These are phyloP conservation scores for Neurospora sp. DNA, from an alignment of 495 filamentous ascomycete genomes.

Conservation along the genomic window DNA sequence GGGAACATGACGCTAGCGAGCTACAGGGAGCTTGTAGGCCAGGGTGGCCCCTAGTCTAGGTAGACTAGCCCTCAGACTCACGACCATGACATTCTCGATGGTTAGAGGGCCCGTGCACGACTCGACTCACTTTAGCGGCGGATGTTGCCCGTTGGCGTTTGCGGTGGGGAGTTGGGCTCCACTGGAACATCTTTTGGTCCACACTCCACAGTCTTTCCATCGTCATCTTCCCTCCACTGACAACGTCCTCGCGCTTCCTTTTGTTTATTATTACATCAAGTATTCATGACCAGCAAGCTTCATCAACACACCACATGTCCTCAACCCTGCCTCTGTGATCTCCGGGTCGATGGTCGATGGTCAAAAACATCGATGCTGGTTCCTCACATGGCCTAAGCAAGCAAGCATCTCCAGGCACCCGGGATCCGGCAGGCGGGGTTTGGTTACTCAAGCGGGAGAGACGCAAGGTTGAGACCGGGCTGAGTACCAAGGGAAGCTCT, in stretches of 20 bases:
- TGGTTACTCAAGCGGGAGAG: background rate
- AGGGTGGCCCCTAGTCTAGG: background rate
- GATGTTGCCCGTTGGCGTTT: background rate
- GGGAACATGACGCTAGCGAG: background rate
- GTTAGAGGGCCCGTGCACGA: background rate
- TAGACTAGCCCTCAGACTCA: background rate
- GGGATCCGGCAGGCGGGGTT: background rate
- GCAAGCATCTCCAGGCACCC: background rate
- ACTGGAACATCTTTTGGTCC: background rate
- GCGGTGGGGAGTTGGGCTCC: background rate
- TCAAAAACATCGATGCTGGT: background rate
- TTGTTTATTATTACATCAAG: background rate
- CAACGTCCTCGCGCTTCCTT: background rate
- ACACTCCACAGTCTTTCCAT: background rate
- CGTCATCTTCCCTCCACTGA: background rate
- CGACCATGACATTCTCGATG: background rate
- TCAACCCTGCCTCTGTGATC: background rate
- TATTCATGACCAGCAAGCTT: background rate
- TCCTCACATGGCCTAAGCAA: background rate
- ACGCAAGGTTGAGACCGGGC: background rate
- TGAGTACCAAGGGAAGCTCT: background rate
- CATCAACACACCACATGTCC: background rate
- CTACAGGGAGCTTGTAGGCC: background rate
- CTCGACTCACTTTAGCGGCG: background rate
- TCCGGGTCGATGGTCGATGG: background rate